Percentiles rank a stretch among this genome's conserved stretches.
phyloP scores from a whole-genome alignment of 768 basidiomycete genomes.

The Scleroderma bovista region DNA sequence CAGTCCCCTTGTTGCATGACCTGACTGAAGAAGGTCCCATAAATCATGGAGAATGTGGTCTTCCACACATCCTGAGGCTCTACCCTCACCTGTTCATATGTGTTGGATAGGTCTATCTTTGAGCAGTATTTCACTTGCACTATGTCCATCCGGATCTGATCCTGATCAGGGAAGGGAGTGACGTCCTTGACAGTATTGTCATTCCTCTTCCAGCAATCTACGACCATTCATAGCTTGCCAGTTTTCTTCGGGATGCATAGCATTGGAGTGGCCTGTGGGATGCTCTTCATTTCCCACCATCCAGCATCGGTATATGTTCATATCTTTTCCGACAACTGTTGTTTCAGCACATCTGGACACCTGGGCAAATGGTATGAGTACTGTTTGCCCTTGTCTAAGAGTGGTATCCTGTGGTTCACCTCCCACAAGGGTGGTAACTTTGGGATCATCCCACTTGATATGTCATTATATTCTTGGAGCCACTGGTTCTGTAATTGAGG shows the following conservation, averaged over 20 bases:
- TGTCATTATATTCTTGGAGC: not conserved
- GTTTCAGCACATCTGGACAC: not conserved
- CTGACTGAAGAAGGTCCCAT: conserved; percentile 28
- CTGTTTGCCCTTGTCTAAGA: conserved; percentile 9
- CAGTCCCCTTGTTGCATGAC: conserved; percentile 4
- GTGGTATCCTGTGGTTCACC: not conserved
- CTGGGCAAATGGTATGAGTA: not conserved
- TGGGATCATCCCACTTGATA: not conserved
- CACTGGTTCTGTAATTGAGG: not conserved
- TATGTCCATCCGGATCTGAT: conserved; percentile 32
- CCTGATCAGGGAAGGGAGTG: too few species aligned
- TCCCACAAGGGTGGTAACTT: not conserved
- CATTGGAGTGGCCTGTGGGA: conserved; percentile 9
- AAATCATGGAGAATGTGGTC: conserved; percentile 20
- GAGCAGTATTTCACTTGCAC: conserved; percentile 28
- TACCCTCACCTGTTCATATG: conserved; percentile 40
- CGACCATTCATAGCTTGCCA: conserved; percentile 27
- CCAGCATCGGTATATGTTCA: conserved; percentile 22
- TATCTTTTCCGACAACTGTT: not conserved
- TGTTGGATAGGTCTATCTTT: conserved; percentile 37
- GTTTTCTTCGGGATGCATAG: conserved; percentile 29
- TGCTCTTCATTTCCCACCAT: conserved; percentile 26
- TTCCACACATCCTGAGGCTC: conserved; percentile 20
- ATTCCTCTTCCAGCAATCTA: conserved; percentile 34
- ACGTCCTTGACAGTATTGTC: conserved; percentile 35